Evolutionary conservation across 768 basidiomycete species (phyloP).

Genomic region (Trametopsis cervina): DNA sequence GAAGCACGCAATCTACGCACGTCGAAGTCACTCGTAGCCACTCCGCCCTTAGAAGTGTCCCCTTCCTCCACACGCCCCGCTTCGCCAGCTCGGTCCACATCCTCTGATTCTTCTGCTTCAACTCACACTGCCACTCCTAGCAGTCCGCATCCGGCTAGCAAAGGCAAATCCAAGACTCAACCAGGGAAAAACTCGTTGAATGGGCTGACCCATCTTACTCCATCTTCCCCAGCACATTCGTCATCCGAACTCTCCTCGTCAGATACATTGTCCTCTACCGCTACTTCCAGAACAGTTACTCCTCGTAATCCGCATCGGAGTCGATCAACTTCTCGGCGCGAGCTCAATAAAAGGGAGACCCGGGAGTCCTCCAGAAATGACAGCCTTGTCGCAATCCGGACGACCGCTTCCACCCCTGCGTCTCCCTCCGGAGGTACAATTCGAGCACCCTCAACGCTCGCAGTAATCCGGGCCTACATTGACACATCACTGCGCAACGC

Average conservation of each 20-base stretch:
- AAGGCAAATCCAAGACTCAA: constrained; percentile 20
- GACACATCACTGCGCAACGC: constrained; percentile 36
- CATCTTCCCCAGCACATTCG: constrained; percentile 16
- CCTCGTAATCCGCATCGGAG: constrained; percentile 19
- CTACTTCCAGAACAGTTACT: constrained; percentile 20
- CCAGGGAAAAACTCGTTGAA: constrained; percentile 15
- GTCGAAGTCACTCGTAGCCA: too few species aligned
- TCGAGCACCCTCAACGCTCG: constrained; percentile 18
- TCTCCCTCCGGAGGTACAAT: constrained; percentile 11
- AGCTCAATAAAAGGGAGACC: background rate
- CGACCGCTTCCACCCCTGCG: constrained; percentile 5
- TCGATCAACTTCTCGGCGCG: background rate
- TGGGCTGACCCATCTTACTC: constrained; percentile 20
- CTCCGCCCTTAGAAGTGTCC: too few species aligned
- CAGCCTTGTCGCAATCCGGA: background rate
- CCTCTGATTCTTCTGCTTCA: constrained; percentile 65
- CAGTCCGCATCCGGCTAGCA: constrained; percentile 28
- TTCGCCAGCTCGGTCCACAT: constrained; percentile 31
- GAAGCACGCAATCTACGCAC: constrained; percentile 26
- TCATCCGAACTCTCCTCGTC: constrained; percentile 21
- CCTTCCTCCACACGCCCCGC: constrained; percentile 42
- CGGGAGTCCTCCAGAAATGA: background rate
- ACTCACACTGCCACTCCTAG: constrained; percentile 65
- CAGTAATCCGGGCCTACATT: constrained; percentile 17
- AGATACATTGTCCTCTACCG: constrained; percentile 17